A percentile compares a stretch with the other conserved stretches of the same genome.
Conservation (phyloP, 306 rosid species). For the Castanea mollissima region DNA sequence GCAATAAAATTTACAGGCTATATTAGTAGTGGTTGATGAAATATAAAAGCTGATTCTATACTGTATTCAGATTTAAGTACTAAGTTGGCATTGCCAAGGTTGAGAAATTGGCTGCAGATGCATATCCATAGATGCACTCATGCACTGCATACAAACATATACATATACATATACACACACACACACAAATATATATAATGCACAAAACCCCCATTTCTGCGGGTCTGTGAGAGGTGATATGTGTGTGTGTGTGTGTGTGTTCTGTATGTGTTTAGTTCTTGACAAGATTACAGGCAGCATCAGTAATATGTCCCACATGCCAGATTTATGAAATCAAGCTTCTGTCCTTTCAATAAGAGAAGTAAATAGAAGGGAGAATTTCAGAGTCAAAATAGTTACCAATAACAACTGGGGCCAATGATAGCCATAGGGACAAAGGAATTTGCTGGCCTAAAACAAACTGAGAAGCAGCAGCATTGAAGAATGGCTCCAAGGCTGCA, state of each 20-base stretch:
- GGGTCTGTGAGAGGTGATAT: no score
- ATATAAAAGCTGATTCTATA: neutral
- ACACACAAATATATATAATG: no score
- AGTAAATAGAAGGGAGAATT: neutral
- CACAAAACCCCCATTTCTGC: no score
- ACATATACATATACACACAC: no score
- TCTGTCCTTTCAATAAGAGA: neutral
- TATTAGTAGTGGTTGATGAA: constrained; percentile 1
- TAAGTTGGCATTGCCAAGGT: neutral
- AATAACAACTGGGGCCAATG: constrained; percentile 88
- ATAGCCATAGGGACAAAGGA: constrained; percentile 79
- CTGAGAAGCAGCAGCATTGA: constrained; percentile 94
- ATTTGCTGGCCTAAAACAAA: constrained; percentile 82
- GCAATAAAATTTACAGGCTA: constrained; percentile 16
- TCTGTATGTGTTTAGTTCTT: neutral
- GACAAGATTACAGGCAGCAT: neutral
- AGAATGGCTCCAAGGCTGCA: constrained; percentile 94
- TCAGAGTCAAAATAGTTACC: constrained; percentile 42
- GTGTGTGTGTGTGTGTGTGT: neutral
- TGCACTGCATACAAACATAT: neutral
- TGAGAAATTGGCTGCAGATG: neutral
- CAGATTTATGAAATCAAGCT: neutral
- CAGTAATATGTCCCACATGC: neutral
- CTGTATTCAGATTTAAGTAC: neutral
- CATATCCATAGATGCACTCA: neutral